Evolutionary conservation across 2,329 filamentous ascomycete species (phyloP).

Genomic region (Penicillium sp.): DNA sequence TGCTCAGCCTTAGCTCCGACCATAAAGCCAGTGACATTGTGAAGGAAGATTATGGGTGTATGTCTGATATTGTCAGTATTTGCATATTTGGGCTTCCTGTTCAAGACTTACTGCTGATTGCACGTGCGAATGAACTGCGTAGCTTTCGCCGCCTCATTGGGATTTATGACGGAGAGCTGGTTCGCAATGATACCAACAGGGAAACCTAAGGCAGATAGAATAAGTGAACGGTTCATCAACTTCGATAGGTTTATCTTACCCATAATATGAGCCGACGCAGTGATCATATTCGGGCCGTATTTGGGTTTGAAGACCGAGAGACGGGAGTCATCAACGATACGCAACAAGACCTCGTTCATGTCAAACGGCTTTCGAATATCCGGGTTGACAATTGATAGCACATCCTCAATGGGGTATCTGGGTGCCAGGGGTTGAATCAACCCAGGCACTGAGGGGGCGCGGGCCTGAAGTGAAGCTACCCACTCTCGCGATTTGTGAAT

Average conservation of each 20-base stretch:
- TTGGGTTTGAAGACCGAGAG: slow-evolving; percentile 42
- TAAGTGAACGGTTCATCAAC: too few species aligned
- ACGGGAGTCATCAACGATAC: slow-evolving; percentile 45
- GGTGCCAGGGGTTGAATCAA: slow-evolving; percentile 20
- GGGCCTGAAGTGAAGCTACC: slow-evolving; percentile 27
- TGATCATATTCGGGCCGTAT: slow-evolving; percentile 42
- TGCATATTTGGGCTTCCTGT: not conserved
- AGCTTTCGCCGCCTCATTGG: slow-evolving; percentile 42
- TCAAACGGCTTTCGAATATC: slow-evolving; percentile 43
- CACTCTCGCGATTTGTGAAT: slow-evolving; percentile 42
- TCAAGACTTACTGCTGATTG: slow-evolving; percentile 41
- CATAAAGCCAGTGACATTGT: slow-evolving; percentile 52
- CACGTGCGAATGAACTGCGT: slow-evolving; percentile 47
- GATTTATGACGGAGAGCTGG: slow-evolving; percentile 42
- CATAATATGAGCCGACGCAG: slow-evolving; percentile 41
- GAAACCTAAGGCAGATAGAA: slow-evolving; percentile 23
- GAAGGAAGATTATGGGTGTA: slow-evolving; percentile 46
- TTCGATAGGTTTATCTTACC: slow-evolving; percentile 19
- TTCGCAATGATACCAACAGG: slow-evolving; percentile 44
- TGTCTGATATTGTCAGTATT: slow-evolving; percentile 21
- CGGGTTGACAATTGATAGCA: slow-evolving; percentile 38
- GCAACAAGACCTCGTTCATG: slow-evolving; percentile 42
- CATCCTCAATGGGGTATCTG: slow-evolving; percentile 38
- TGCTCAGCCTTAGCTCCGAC: slow-evolving; percentile 48
- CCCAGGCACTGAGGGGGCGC: not conserved